Evolutionary conservation across 305 asterid genomes (phyloP).

Genomic region (Coffea humblotiana): DNA sequence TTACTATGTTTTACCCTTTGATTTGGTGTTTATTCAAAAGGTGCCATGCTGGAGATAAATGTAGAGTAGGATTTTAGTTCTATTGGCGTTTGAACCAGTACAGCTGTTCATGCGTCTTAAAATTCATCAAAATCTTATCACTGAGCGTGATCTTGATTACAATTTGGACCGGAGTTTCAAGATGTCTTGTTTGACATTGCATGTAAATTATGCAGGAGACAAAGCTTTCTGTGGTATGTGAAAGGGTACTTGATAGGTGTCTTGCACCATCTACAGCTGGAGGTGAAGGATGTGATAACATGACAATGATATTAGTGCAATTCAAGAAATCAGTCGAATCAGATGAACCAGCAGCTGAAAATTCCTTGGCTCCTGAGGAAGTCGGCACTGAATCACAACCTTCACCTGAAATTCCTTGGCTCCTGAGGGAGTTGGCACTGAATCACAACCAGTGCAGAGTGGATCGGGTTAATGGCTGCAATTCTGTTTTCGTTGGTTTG

Average conservation of each 20-base stretch:
- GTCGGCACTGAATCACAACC: slow-evolving; percentile 27
- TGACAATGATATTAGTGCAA: slow-evolving; percentile 93
- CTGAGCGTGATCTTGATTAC: background rate
- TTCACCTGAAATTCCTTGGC: slow-evolving; percentile 28
- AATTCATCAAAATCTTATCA: background rate
- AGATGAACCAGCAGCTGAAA: slow-evolving; percentile 31
- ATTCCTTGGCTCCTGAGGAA: slow-evolving; percentile 32
- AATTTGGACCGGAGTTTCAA: background rate
- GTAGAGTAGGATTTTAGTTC: background rate
- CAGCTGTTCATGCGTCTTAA: background rate
- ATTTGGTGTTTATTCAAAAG: background rate
- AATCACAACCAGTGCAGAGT: slow-evolving; percentile 19
- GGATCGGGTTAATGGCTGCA: slow-evolving; percentile 24
- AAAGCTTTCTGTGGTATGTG: slow-evolving; percentile 81
- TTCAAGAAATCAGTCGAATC: slow-evolving; percentile 52
- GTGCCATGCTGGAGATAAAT: background rate
- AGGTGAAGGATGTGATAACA: slow-evolving; percentile 98
- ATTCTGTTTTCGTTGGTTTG: background rate
- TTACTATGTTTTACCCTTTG: background rate
- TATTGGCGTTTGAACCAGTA: background rate
- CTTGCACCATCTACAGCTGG: slow-evolving; percentile 87
- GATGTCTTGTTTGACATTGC: slow-evolving; percentile 5
- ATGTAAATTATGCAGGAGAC: slow-evolving; percentile 58
- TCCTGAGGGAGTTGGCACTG: slow-evolving; percentile 33
- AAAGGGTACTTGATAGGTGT: slow-evolving; percentile 80